Evolutionary conservation across 352 stramenopile species (phyloP).

Genomic region (Pythium chondricola): DNA sequence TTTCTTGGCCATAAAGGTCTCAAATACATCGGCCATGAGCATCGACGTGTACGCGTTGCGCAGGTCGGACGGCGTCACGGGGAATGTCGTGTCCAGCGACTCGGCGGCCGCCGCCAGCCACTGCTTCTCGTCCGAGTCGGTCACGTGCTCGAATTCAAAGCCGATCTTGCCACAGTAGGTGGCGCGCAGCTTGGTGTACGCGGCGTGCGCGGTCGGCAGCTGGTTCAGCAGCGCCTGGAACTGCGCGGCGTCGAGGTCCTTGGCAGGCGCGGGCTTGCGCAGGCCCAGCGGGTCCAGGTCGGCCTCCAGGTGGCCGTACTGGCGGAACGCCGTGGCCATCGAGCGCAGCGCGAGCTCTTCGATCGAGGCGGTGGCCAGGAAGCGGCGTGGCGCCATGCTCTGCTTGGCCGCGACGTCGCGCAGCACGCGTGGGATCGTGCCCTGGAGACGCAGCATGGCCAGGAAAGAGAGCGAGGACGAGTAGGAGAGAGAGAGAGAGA

Average conservation of each 20-base stretch:
- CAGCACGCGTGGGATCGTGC: conserved; percentile 24
- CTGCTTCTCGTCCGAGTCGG: conserved; percentile 47
- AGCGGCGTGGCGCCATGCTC: conserved; percentile 18
- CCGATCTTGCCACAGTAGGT: conserved; percentile 78
- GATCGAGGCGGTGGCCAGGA: conserved; percentile 33
- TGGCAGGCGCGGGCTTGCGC: conserved; percentile 27
- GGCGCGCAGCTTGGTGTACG: conserved; percentile 52
- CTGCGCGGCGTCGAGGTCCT: conserved; percentile 30
- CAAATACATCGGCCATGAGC: conserved; percentile 76
- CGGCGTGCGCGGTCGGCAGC: conserved; percentile 27
- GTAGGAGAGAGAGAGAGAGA: neutral
- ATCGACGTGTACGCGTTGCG: conserved; percentile 78
- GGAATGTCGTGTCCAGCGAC: conserved; percentile 28
- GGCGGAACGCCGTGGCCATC: conserved; percentile 68
- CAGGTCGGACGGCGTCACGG: conserved; percentile 58
- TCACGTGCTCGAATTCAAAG: conserved; percentile 77
- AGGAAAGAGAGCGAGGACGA: neutral
- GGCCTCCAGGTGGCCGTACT: conserved; percentile 69
- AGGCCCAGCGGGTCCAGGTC: conserved; percentile 59
- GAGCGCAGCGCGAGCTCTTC: conserved; percentile 56
- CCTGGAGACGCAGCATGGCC: conserved; percentile 56
- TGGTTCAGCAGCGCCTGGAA: conserved; percentile 48
- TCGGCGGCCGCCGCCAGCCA: conserved; percentile 62
- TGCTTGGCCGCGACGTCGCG: conserved; percentile 12
- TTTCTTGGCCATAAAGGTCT: conserved; percentile 83